These are phyloP conservation scores for Pichia nakasei DNA, from an alignment of 805 yeast genomes.

Conservation along the genomic window DNA sequence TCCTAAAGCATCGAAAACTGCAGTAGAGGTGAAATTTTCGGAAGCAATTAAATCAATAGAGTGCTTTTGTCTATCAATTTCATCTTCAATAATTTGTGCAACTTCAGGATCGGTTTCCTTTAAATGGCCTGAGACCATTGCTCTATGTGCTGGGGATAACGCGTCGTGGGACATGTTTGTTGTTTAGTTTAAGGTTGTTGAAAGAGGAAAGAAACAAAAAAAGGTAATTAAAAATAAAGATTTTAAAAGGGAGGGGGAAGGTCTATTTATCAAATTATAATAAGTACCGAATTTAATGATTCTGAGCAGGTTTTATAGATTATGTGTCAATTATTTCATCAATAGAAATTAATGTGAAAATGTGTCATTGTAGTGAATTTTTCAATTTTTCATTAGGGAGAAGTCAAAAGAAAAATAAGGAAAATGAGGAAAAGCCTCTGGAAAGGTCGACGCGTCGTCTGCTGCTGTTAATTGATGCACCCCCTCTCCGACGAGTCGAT, in stretches of 20 bases:
- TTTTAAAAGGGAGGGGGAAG: no score
- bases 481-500: no score
- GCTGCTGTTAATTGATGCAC: no score
- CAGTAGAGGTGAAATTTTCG: slow-evolving; percentile 92
- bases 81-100: slow-evolving; percentile 63
- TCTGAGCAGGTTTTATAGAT: no score
- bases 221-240: background rate
- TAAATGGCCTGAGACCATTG: slow-evolving; percentile 54
- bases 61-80: slow-evolving; percentile 85
- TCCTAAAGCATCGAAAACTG: slow-evolving; percentile 94
- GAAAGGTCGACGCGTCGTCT: no score
- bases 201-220: background rate
- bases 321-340: no score
- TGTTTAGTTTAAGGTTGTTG: background rate
- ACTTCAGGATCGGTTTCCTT: slow-evolving; percentile 73
- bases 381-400: background rate
- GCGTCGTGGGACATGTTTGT: slow-evolving; percentile 39
- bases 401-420: background rate
- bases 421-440: no score
- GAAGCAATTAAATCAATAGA: slow-evolving; percentile 93
- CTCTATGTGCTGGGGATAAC: slow-evolving; percentile 55
- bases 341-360: no score
- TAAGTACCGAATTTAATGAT: no score
- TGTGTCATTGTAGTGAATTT: no score
- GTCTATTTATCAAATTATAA: no score